These are phyloP conservation scores for Diaporthe aspalathi DNA, from an alignment of 2,329 filamentous ascomycete species.

Conservation along the genomic window DNA sequence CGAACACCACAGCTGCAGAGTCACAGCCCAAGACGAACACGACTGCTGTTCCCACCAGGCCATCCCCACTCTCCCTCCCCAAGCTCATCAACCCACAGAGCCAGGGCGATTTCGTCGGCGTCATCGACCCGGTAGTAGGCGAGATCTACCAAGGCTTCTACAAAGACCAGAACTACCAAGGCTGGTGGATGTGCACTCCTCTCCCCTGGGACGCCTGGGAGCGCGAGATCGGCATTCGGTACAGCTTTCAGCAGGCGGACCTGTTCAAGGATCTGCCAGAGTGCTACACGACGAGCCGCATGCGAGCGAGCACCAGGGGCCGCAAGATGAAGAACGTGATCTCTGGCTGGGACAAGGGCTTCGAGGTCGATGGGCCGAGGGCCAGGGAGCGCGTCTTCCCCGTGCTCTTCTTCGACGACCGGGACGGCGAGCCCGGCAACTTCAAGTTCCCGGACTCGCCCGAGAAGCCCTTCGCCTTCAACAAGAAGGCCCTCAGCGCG, in stretches of 20 bases:
- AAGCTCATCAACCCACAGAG: too few relatives aligned
- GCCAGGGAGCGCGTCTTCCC: slow-evolving; percentile 16
- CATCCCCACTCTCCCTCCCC: neutral
- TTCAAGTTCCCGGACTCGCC: slow-evolving; percentile 9
- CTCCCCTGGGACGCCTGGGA: slow-evolving; percentile 29
- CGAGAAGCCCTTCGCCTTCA: slow-evolving; percentile 14
- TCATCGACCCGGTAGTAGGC: slow-evolving; percentile 8
- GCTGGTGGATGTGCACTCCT: slow-evolving; percentile 32
- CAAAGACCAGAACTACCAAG: neutral
- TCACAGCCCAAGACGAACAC: neutral
- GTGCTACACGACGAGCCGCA: neutral
- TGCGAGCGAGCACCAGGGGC: neutral
- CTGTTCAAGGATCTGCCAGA: slow-evolving; percentile 10
- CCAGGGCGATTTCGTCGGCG: neutral
- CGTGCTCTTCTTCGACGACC: slow-evolving; percentile 32
- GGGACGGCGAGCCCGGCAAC: neutral
- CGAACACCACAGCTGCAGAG: neutral
- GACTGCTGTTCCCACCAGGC: neutral
- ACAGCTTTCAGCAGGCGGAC: neutral
- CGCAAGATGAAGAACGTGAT: neutral
- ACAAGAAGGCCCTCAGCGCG: neutral
- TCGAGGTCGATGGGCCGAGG: neutral
- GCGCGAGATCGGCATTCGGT: slow-evolving; percentile 16
- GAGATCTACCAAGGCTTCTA: slow-evolving; percentile 37
- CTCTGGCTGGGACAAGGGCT: slow-evolving; percentile 11